A percentile compares a stretch with the other conserved stretches of the same genome.
phyloP scores from a whole-genome alignment of 768 basidiomycete genomes.

The Mycena rebaudengoi region DNA sequence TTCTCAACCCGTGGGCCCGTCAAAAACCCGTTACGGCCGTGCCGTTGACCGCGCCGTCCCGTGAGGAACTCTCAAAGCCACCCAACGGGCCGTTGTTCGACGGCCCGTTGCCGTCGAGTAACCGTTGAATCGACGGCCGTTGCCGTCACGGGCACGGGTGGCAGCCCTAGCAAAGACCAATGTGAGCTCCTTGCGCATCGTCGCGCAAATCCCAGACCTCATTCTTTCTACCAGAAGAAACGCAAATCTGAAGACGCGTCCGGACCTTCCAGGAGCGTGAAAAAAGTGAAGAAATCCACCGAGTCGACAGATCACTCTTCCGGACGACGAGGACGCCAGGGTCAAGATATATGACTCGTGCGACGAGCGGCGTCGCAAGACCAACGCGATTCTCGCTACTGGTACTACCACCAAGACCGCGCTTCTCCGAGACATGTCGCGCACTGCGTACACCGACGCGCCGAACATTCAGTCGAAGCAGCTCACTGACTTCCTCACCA shows the following conservation, averaged over 20 bases:
- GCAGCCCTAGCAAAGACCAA: background rate
- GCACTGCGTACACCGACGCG: too few relatives aligned
- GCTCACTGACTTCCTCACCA: too few relatives aligned
- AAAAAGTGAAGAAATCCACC: background rate
- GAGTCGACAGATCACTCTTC: background rate
- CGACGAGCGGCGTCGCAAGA: background rate
- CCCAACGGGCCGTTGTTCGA: too few relatives aligned
- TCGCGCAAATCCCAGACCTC: background rate
- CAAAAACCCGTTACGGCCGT: too few relatives aligned
- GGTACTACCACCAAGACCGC: background rate
- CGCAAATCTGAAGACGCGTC: background rate
- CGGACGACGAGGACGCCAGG: background rate
- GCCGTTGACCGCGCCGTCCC: too few relatives aligned
- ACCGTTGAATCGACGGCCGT: too few relatives aligned
- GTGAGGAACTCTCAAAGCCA: too few relatives aligned
- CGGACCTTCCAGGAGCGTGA: background rate
- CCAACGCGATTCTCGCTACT: background rate
- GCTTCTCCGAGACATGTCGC: conserved; percentile 1
- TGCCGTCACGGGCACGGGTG: too few relatives aligned
- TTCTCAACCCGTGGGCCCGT: too few relatives aligned
- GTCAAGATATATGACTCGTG: background rate
- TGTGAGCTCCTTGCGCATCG: background rate
- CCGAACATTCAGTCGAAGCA: too few relatives aligned
- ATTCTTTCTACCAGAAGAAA: background rate
- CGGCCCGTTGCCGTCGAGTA: too few relatives aligned